These are phyloP conservation scores for Fusarium sp. DNA, from an alignment of 2,329 filamentous ascomycete species.

Conservation along the genomic window DNA sequence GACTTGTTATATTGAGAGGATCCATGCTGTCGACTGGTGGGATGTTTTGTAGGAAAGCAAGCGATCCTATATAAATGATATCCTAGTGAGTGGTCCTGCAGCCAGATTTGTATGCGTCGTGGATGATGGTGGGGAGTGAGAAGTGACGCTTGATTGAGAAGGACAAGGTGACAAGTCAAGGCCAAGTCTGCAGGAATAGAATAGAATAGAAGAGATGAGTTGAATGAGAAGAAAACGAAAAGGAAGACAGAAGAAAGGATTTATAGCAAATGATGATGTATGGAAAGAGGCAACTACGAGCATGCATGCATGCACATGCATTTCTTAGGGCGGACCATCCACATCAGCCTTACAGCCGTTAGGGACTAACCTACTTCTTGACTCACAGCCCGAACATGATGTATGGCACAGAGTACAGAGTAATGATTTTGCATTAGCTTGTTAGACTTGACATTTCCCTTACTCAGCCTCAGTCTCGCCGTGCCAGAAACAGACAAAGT, in stretches of 20 bases:
- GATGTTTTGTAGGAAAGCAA: slow-evolving; percentile 13
- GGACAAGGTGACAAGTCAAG: background rate
- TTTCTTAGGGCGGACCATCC: background rate
- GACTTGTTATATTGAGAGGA: slow-evolving; percentile 38
- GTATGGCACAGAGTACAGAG: no score
- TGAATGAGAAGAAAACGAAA: background rate
- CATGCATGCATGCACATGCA: slow-evolving; percentile 11
- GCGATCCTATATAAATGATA: slow-evolving; percentile 19
- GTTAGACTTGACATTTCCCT: no score
- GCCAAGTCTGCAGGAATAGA: slow-evolving; percentile 8
- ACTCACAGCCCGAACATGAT: slow-evolving; percentile 29
- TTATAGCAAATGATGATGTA: slow-evolving; percentile 24
- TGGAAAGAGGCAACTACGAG: slow-evolving; percentile 9
- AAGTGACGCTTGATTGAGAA: background rate
- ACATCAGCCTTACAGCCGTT: slow-evolving; percentile 26
- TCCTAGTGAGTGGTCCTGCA: background rate
- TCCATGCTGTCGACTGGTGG: slow-evolving; percentile 44
- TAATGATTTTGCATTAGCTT: no score
- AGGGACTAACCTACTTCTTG: slow-evolving; percentile 5
- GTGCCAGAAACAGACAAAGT: slow-evolving; percentile 11
- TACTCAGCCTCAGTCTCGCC: slow-evolving; percentile 1
- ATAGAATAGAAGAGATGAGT: slow-evolving; percentile 10
- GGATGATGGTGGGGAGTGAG: no score
- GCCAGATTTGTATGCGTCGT: background rate
- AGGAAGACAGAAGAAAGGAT: slow-evolving; percentile 2